Evolutionary conservation across 352 stramenopile species (phyloP), one percentile per base, ranked within the genome.

Genomic region (Phytopythium oedochilum): DNA sequence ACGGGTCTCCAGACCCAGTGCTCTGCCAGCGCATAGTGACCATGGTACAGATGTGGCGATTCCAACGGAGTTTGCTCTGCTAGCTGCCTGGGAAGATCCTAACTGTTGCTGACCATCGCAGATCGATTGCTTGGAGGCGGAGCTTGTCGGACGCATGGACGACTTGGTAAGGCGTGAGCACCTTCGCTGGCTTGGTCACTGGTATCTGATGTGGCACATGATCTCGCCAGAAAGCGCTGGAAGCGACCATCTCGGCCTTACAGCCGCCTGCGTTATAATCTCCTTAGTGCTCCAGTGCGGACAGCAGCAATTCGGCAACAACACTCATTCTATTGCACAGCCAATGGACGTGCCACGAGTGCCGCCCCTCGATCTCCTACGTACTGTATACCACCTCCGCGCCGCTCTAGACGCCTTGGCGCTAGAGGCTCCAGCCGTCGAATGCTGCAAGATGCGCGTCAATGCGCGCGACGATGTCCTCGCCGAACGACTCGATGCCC

Each of bases 401-500:
- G 23, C 10, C 35, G 43, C 12, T 25, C 25, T 35, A 2, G 25
- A 32, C 18, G 20, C 7, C 10, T 5, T 34, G 29, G 11, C 9
- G 1, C 23, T 39, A 53, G 31, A 73, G 60, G 29, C 52, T 61
- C 79, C 83, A 91, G 25, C 71, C 75, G 8, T 78, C 79, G 57
- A 87, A 92, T 48, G 82, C 66, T 28, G 59, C 59, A 6, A 92
- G 65, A 28, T 70, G 77, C 7, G 73, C 70, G 66, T 94, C 83
- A 15, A 94, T 83, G 35, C 75, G 75, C 9, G 66, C 75, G 59
- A 89, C 73, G 18, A 84, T 55, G 26, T 89, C 75, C n/a, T 64
- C 60, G 22, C 73, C 78, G 60, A 94, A 94, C 6, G 71, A 75
- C n/a, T 86, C 70, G 36, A 85, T 47, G 52, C 82, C 78, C 22